These are phyloP conservation scores for Luffa acutangula DNA, from an alignment of 306 rosid genomes.

Conservation along the genomic window DNA sequence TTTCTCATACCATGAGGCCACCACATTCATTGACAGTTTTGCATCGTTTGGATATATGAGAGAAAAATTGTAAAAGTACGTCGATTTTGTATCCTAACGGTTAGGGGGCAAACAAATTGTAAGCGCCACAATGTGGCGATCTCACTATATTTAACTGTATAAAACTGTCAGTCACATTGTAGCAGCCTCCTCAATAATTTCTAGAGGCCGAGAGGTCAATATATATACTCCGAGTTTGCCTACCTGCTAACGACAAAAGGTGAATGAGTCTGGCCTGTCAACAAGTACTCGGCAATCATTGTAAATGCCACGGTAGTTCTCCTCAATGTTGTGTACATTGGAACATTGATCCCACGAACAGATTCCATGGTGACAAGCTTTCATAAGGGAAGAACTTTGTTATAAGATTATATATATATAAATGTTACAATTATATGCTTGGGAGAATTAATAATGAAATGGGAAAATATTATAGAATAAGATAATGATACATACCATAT, in stretches of 20 bases:
- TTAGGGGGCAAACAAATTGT: no score
- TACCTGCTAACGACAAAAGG: constrained; percentile 67
- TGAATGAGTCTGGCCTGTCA: constrained; percentile 73
- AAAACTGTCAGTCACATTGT: no score
- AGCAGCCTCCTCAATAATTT: no score
- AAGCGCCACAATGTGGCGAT: no score
- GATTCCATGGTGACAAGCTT: constrained; percentile 94
- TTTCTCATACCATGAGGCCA: no score
- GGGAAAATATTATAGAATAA: neutral
- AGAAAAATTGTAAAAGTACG: no score
- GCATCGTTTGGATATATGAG: no score
- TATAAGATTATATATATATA: neutral
- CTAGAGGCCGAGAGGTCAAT: neutral
- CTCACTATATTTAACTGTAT: no score
- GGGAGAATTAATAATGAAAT: neutral
- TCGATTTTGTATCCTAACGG: no score
- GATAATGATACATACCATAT: constrained; percentile 46
- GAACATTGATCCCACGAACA: constrained; percentile 95
- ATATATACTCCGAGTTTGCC: constrained; percentile 9
- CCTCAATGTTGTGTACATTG: constrained; percentile 96
- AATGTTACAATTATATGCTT: constrained; percentile 21
- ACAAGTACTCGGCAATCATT: constrained; percentile 64
- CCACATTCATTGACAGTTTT: no score
- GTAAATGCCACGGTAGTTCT: constrained; percentile 94
- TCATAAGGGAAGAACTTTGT: neutral